Evolutionary conservation across 1,139 yeast genomes (phyloP), one percentile per base, ranked within the genome.

Genomic region (Kazachstania sp.): DNA sequence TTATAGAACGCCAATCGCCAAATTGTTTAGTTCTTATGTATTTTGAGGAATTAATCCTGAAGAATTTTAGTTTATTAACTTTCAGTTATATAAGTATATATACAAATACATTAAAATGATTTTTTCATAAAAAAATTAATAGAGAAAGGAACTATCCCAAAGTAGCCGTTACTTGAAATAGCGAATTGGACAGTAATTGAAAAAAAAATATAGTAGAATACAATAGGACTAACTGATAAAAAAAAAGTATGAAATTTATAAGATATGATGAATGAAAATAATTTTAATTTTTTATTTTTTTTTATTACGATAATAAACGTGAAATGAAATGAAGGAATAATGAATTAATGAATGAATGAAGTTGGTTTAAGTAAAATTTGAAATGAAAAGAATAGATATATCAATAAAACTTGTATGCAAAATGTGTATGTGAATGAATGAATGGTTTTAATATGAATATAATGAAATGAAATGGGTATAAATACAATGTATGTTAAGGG

Each of bases 311-410:
- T 39, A 42, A 23, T 23, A 23, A 23, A 23, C 28, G 28, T 38
- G 35, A 42, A 42, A 41, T 44, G 45, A 39, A 41, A 46, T 49
- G 41, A 16, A 40, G 19, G 30, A 36, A 37, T 36, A 44, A 35
- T 23, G 29, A 29, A 43, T 37, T 9, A 37, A 36, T 42, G 28
- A 44, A 34, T 39, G 34, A 38, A 38, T 20, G 23, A 15, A 26
- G 12, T 26, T 13, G 31, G 18, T 23, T 15, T 26, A 38, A 31
- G 36, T 19, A 32, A 36, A 28, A 38, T 20, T n/a, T 19, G 34
- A 18, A 29, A 37, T 30, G 40, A 42, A 37, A 15, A 20, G 41
- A 20, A 43, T 37, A 37, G 15, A n/a, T 36, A 42, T 29, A 36
- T 42, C 39, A 36, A 42, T 29, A 37, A 38, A 38, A 43, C 42